Evolutionary conservation across 2,329 filamentous ascomycete species (phyloP), one percentile per base, ranked within the genome.

Genomic region (Geosmithia putterillii): DNA sequence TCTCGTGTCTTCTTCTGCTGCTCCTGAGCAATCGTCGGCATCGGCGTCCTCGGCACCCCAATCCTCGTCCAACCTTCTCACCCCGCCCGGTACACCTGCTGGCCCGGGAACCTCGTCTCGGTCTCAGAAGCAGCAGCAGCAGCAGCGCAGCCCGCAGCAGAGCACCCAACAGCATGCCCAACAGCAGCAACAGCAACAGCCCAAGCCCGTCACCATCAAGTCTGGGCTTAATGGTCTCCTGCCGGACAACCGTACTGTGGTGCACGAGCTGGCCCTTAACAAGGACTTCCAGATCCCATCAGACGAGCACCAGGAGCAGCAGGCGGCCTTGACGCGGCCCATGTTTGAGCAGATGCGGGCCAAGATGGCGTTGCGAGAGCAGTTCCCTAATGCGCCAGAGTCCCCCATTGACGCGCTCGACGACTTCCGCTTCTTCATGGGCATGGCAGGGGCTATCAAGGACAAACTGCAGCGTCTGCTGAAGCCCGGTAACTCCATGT

Each of bases 251-350:
- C 73, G 86, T 21, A 65, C 84, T 10, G 68, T 90, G 15, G 80
- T 87, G 1, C 86, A 90, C 56, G 86, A 90, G 61, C 65, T 92
- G 38, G 81, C 83, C 8, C 82, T 92, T 50, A 84, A 90, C 59
- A 81, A 79, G 51, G 80, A 87, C 51, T 90, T 83, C 56, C 77
- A 81, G 41, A 80, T 90, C 39, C 79, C 84, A 3, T 63, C 69
- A 1, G 69, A 75, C 41, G 70, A 78, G 46, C 78, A 68, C 58
- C 70, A 67, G 57, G 76, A 70, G 62, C 78, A 69, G 58, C 73
- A 74, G 49, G 67, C 67, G 36, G 58, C 63, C 12, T 55, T 68
- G 8, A 63, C 73, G 40, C 61, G 61, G 15, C 71, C 73, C 0
- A 54, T 76, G n/a, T 73, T 75, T 41, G 52, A 60, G n/a, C 77